A percentile compares a stretch with the other conserved stretches of the same genome.
These are phyloP conservation scores for Russula ochroleuca DNA, from an alignment of 768 basidiomycete species.

Conservation along the genomic window DNA sequence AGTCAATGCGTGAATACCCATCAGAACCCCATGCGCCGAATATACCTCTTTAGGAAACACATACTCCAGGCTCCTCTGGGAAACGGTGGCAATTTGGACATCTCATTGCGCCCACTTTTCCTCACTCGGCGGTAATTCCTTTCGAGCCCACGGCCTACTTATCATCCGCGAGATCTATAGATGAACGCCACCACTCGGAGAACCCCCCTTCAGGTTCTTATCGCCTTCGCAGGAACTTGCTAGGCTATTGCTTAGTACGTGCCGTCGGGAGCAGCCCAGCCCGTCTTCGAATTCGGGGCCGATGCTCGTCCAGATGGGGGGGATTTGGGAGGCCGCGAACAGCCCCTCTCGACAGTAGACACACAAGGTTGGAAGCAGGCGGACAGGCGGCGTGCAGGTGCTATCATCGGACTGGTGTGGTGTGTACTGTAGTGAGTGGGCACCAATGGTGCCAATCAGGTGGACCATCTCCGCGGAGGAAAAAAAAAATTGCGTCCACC, in stretches of 20 bases:
- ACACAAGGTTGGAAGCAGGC: background rate
- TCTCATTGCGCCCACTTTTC: constrained; percentile 9
- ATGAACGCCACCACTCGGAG: constrained; percentile 21
- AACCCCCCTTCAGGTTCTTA: constrained; percentile 21
- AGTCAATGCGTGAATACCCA: constrained; percentile 21
- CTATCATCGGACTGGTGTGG: constrained; percentile 6
- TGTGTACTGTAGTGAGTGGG: background rate
- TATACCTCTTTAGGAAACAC: constrained; percentile 18
- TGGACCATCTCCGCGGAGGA: constrained; percentile 18
- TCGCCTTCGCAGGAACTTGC: constrained; percentile 24
- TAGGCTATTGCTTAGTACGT: constrained; percentile 26
- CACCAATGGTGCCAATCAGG: constrained; percentile 1
- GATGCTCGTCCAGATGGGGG: constrained; percentile 9
- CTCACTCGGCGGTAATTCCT: constrained; percentile 17
- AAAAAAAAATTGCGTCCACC: background rate
- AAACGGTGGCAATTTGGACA: constrained; percentile 17
- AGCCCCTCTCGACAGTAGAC: background rate
- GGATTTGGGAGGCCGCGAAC: constrained; percentile 3
- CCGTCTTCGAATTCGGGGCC: constrained; percentile 10
- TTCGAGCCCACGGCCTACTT: constrained; percentile 11
- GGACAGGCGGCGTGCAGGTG: background rate
- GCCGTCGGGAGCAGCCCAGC: constrained; percentile 11
- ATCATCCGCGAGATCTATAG: constrained; percentile 20
- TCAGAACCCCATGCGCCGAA: constrained; percentile 27
- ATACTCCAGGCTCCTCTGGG: constrained; percentile 20